Conservation (phyloP, 352 stramenopile species). For the Thalassiosira livingstoniorum region DNA sequence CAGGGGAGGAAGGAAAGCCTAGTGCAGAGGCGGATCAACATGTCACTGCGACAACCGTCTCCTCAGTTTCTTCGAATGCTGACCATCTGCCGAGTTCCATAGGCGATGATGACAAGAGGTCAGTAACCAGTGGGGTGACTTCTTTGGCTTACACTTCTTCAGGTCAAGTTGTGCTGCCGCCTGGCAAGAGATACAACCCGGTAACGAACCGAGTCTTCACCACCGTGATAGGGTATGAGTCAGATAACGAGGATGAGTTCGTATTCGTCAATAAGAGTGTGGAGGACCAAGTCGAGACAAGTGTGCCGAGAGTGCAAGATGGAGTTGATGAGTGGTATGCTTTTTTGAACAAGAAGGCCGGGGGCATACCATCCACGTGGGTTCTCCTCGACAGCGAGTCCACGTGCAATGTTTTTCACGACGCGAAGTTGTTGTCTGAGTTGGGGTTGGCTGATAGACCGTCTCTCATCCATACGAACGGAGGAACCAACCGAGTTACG, state of each 20-base stretch:
- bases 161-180: background rate
- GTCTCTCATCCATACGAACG: background rate
- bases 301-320: no score
- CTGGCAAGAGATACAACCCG: background rate
- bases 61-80: no score
- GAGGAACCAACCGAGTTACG: background rate
- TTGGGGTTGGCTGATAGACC: background rate
- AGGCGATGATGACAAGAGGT: background rate
- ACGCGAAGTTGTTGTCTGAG: background rate
- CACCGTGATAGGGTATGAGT: background rate
- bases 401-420: background rate
- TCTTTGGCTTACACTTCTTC: background rate
- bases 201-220: background rate
- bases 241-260: background rate
- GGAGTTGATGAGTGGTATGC: no score
- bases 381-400: background rate
- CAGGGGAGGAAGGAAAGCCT: background rate
- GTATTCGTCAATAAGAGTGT: background rate
- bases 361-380: background rate
- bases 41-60: no score
- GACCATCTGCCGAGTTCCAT: no score
- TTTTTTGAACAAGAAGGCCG: no score
- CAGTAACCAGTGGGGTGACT: background rate
- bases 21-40: no score
- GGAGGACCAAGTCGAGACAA: no score